Conservation (phyloP, 2,329 filamentous ascomycete species). For the Sporothrix curviconia region DNA sequence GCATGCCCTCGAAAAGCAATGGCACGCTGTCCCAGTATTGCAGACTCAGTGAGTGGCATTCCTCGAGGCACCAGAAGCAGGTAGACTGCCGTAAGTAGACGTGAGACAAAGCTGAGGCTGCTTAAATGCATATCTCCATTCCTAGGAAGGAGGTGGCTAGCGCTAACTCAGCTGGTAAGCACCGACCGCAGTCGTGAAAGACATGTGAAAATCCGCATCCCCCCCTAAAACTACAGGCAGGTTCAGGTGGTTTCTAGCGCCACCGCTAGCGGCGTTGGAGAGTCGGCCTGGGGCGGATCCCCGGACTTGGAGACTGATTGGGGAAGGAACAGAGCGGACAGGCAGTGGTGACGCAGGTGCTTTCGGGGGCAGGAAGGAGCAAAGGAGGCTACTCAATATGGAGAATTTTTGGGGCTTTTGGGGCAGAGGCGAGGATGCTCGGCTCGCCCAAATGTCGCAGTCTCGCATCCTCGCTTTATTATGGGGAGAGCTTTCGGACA, state of each 20-base stretch:
- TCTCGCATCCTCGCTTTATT: slow-evolving; percentile 2
- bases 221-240: neutral
- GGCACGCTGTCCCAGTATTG: neutral
- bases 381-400: no score
- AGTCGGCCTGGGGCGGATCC: slow-evolving; percentile 5
- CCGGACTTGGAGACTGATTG: slow-evolving; percentile 8
- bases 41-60: neutral
- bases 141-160: neutral
- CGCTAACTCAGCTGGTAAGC: no score
- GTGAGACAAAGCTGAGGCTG: neutral
- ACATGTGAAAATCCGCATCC: slow-evolving; percentile 7
- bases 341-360: slow-evolving; percentile 13
- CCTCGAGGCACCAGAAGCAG: neutral
- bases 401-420: no score
- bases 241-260: slow-evolving; percentile 10
- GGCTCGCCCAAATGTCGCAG: slow-evolving; percentile 2
- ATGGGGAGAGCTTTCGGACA: slow-evolving; percentile 6
- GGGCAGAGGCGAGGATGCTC: slow-evolving; percentile 9
- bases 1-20: neutral
- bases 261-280: neutral
- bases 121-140: slow-evolving; percentile 3
- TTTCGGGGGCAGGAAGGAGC: slow-evolving; percentile 1
- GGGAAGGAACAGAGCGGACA: neutral
- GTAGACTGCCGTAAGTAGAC: neutral
- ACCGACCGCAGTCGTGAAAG: neutral